phyloP scores from a whole-genome alignment of 768 basidiomycete genomes.

The Plicaturopsis crispa region DNA sequence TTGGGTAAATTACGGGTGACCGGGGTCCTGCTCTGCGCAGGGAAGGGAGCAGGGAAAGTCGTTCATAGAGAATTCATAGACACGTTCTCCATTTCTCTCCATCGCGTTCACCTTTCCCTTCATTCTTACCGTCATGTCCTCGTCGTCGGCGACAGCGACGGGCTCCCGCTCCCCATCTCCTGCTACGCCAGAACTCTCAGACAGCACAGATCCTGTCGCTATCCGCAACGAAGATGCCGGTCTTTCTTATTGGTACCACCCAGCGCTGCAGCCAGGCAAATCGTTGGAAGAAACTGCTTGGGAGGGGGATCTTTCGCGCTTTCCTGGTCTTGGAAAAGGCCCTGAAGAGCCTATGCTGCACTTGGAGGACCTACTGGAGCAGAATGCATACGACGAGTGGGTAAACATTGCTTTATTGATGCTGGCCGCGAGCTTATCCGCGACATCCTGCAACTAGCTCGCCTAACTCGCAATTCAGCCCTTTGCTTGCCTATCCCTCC shows the following conservation, averaged over 20 bases:
- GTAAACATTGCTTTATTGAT: constrained; percentile 18
- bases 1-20: too few species aligned
- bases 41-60: too few species aligned
- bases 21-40: too few species aligned
- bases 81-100: too few species aligned
- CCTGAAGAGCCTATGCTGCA: constrained; percentile 53
- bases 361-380: constrained; percentile 68
- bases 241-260: constrained; percentile 50
- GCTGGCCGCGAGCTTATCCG: constrained; percentile 5
- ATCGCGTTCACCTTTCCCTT: too few species aligned
- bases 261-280: constrained; percentile 33
- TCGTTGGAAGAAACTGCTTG: constrained; percentile 32
- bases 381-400: constrained; percentile 71
- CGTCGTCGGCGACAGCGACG: constrained; percentile 39
- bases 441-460: constrained; percentile 12
- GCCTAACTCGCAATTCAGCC: constrained; percentile 12
- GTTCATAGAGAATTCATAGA: too few species aligned
- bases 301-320: constrained; percentile 32
- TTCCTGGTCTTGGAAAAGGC: constrained; percentile 33
- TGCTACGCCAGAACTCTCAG: constrained; percentile 56
- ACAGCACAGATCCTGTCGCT: constrained; percentile 39
- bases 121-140: constrained; percentile 21
- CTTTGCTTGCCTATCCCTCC: constrained; percentile 7
- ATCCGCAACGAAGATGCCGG: constrained; percentile 43
- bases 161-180: constrained; percentile 71